These are phyloP conservation scores for Pseudozyma thailandica DNA, from an alignment of 1,284 basidiomycete genomes.

Conservation along the genomic window DNA sequence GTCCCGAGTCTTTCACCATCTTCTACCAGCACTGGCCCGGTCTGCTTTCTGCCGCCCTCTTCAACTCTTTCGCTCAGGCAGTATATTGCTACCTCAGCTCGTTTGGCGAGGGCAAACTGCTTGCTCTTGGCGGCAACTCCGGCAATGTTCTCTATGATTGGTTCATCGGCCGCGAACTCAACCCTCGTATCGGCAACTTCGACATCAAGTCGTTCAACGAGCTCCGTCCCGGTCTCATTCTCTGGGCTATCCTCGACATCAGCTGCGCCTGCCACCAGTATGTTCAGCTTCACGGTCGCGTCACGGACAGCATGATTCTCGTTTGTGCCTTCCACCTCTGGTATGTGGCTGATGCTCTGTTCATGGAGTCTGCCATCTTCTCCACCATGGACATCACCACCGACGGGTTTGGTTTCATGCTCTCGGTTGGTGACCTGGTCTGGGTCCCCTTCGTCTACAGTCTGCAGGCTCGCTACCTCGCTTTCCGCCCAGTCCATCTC, in stretches of 20 bases:
- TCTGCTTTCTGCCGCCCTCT: slow-evolving; percentile 82
- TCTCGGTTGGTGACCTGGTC: slow-evolving; percentile 88
- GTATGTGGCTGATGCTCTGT: slow-evolving; percentile 81
- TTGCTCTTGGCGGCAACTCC: slow-evolving; percentile 91
- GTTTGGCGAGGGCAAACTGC: slow-evolving; percentile 75
- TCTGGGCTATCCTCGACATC: slow-evolving; percentile 92
- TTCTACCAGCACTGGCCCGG: slow-evolving; percentile 92
- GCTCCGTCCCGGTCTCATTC: slow-evolving; percentile 87
- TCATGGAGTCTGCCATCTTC: slow-evolving; percentile 75
- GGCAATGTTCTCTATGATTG: slow-evolving; percentile 92
- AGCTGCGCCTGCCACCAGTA: slow-evolving; percentile 93
- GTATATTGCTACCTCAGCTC: slow-evolving; percentile 79
- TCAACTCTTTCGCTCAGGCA: slow-evolving; percentile 77
- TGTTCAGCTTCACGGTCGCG: slow-evolving; percentile 75
- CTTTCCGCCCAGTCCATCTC: slow-evolving; percentile 84
- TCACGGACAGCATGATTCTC: slow-evolving; percentile 92
- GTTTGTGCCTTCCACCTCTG: slow-evolving; percentile 86
- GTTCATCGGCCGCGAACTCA: slow-evolving; percentile 94
- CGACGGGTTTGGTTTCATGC: slow-evolving; percentile 99
- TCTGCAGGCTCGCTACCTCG: slow-evolving; percentile 92
- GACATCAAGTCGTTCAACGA: slow-evolving; percentile 94
- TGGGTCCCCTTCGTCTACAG: slow-evolving; percentile 97
- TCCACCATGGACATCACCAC: slow-evolving; percentile 98
- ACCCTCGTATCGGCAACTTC: slow-evolving; percentile 84
- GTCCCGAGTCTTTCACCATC: slow-evolving; percentile 84